Evolutionary conservation across 2,329 filamentous ascomycete species (phyloP).

Genomic region (Coccinonectria pachysandricola): DNA sequence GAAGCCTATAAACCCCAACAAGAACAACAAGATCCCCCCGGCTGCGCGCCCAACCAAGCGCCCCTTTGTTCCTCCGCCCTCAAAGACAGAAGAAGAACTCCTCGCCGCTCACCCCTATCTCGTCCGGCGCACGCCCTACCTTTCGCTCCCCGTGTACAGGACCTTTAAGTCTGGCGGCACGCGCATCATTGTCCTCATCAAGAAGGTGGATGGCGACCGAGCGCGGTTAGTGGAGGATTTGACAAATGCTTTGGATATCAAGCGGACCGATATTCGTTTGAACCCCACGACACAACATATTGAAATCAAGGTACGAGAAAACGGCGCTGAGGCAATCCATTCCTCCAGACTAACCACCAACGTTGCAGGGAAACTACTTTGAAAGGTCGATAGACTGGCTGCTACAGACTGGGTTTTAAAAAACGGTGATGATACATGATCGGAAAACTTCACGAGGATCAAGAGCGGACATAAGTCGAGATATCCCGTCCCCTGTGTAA

Average conservation of each 20-base stretch:
- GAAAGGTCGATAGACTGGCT: slow-evolving; percentile 23
- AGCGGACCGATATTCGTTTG: slow-evolving; percentile 40
- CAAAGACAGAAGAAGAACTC: slow-evolving; percentile 22
- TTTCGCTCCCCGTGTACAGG: slow-evolving; percentile 69
- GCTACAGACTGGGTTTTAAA: slow-evolving; percentile 25
- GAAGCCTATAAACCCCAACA: slow-evolving; percentile 14
- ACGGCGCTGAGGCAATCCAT: neutral
- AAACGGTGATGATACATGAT: neutral
- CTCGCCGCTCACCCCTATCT: slow-evolving; percentile 44
- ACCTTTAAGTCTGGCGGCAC: slow-evolving; percentile 66
- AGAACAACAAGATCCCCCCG: slow-evolving; percentile 17
- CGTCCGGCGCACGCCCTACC: slow-evolving; percentile 59
- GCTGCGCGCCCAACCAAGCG: slow-evolving; percentile 16
- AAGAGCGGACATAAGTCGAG: neutral
- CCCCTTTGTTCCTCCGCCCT: slow-evolving; percentile 19
- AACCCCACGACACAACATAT: slow-evolving; percentile 62
- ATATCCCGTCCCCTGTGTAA: slow-evolving; percentile 5
- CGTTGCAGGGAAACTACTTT: slow-evolving; percentile 23
- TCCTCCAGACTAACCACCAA: slow-evolving; percentile 2
- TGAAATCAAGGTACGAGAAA: slow-evolving; percentile 52
- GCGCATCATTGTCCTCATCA: slow-evolving; percentile 61
- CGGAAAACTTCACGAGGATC: too few relatives aligned
- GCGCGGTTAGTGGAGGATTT: slow-evolving; percentile 55
- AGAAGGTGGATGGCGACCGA: slow-evolving; percentile 69
- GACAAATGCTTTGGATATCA: slow-evolving; percentile 44